Conservation (phyloP, 129 eudicot species). For the Glebionis coronaria region DNA sequence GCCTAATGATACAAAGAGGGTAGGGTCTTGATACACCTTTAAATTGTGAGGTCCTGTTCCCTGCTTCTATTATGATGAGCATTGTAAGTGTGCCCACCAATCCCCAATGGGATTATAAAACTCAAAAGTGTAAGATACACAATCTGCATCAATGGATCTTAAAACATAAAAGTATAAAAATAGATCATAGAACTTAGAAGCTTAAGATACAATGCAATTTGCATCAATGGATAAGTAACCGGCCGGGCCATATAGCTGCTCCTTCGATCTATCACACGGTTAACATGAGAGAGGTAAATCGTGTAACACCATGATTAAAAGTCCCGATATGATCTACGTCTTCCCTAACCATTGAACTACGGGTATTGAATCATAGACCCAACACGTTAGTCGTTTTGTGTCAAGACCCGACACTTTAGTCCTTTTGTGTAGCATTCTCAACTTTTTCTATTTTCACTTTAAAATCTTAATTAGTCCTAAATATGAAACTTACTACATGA, state of each 20-base stretch:
- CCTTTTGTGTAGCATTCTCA: background rate
- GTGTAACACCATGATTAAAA: too few relatives aligned
- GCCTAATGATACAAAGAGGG: constrained; percentile 15
- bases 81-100: constrained; percentile 16
- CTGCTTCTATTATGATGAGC: constrained; percentile 9
- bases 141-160: constrained; percentile 20
- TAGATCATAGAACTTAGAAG: too few relatives aligned
- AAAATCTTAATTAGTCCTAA: too few relatives aligned
- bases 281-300: too few relatives aligned
- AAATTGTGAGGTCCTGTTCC: constrained; percentile 17
- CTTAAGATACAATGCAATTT: too few relatives aligned
- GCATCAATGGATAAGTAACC: too few relatives aligned
- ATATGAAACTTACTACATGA: too few relatives aligned
- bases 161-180: background rate
- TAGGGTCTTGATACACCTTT: constrained; percentile 27
- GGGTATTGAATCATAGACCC: too few relatives aligned
- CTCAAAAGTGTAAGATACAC: constrained; percentile 12
- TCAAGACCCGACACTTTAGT: background rate
- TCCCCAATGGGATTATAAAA: constrained; percentile 14
- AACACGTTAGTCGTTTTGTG: background rate
- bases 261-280: too few relatives aligned
- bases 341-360: too few relatives aligned
- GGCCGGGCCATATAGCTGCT: too few relatives aligned
- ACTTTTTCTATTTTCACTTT: background rate
- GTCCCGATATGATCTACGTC: too few relatives aligned